Percentiles rank a stretch among this genome's conserved stretches.
phyloP scores from a whole-genome alignment of 257 asterid species.

The Verbascum thapsus region DNA sequence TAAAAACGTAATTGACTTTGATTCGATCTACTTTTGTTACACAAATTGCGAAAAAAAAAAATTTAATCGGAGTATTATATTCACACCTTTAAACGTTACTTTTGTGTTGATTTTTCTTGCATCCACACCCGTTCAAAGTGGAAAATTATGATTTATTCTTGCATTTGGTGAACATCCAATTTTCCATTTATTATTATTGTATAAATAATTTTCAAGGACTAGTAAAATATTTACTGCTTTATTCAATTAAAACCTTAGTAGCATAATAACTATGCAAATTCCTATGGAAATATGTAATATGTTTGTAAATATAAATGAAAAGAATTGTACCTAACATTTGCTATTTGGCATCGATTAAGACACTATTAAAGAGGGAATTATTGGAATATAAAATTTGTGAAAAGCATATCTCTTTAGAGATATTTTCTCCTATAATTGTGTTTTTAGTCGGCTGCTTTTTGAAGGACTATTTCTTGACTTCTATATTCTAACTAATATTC shows the following conservation, averaged over 20 bases:
- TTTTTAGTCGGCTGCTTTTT: conserved; percentile 26
- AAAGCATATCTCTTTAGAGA: neutral
- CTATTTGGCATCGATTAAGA: neutral
- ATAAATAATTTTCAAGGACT: neutral
- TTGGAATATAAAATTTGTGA: conserved; percentile 12
- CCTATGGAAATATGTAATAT: neutral
- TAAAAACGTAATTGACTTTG: too few species aligned
- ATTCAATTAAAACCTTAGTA: neutral
- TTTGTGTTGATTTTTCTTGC: neutral
- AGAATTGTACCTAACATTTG: neutral
- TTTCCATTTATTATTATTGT: neutral
- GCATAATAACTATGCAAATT: too few species aligned
- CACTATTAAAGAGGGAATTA: neutral
- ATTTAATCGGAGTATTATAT: neutral
- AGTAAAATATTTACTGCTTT: neutral
- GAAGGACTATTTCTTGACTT: conserved; percentile 22
- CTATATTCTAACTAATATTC: conserved; percentile 32
- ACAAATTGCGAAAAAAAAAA: too few species aligned
- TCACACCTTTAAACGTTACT: neutral
- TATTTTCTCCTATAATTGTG: neutral
- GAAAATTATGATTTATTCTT: too few species aligned
- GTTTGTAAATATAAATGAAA: neutral
- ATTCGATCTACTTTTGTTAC: too few species aligned
- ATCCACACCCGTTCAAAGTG: neutral
- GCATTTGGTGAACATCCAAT: neutral